Percentiles rank a stretch among this genome's conserved stretches.
These are phyloP conservation scores for Xylariales sp. DNA, from an alignment of 2,329 filamentous ascomycete genomes.

Conservation along the genomic window DNA sequence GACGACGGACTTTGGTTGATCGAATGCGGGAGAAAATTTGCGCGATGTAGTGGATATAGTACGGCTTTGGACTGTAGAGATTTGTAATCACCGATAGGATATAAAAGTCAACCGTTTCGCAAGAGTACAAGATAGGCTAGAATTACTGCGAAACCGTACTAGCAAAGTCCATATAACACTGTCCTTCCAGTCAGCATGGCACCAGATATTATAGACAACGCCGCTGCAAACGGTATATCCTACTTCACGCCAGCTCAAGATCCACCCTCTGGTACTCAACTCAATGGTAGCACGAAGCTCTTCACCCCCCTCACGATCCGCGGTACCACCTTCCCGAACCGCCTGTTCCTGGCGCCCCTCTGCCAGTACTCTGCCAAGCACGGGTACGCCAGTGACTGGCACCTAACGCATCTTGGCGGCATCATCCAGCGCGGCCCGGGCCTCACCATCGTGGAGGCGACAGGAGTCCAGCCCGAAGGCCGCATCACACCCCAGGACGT, in stretches of 20 bases:
- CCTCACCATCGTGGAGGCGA: conserved; percentile 73
- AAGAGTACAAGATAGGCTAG: too few species aligned
- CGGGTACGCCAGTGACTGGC: conserved; percentile 74
- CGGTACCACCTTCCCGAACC: conserved; percentile 25
- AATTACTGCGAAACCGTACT: too few species aligned
- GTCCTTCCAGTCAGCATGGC: too few species aligned
- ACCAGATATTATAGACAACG: conserved; percentile 17
- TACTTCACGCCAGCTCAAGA: conserved; percentile 38
- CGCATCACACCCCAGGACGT: conserved; percentile 77
- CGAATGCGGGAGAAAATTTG: too few species aligned
- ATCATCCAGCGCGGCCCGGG: conserved; percentile 72
- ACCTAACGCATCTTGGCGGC: conserved; percentile 78
- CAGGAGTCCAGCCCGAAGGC: conserved; percentile 68
- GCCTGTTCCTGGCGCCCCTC: conserved; percentile 8
- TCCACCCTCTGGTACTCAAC: conserved; percentile 36
- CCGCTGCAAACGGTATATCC: conserved; percentile 28
- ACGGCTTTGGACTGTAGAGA: too few species aligned
- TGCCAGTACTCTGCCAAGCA: conserved; percentile 45
- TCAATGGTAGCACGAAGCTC: conserved; percentile 37
- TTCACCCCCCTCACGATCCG: conserved; percentile 44
- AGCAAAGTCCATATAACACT: too few species aligned
- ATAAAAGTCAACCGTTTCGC: too few species aligned
- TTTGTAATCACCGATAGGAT: too few species aligned
- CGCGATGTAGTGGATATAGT: too few species aligned
- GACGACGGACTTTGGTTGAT: too few species aligned